Base-by-base conservation (phyloP, 2,329 filamentous ascomycete species). In the Colletotrichum theobromicola region DNA sequence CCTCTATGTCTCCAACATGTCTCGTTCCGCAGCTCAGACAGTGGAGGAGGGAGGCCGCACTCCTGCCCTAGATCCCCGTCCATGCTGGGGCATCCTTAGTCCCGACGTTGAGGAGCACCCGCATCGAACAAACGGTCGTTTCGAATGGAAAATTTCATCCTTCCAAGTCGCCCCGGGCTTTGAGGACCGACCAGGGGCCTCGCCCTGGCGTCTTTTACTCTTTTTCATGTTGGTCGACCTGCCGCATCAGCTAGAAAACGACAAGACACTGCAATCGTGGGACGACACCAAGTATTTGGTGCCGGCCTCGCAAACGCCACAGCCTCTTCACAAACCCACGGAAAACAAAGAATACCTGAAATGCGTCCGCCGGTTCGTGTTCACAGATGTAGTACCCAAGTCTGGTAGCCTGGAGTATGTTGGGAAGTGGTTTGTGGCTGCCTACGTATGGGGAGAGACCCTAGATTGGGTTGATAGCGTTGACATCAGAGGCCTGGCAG, bases 261-360 rank as follows among this genome's bases (percentile, higher is more conserved):
- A 50, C 42, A n/a, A 12, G 10, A 21, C 10, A 21, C 24, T 50
- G 13, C 0, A 50, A 50, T 50, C 42, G 2, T 50, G 42, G 42
- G n/a, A 50, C n/a, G 42, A 50, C 1, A 9, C 13, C n/a, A n/a
- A 50, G 42, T n/a, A 46, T 21, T 2, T 2, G 4, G 42, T 46
- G 42, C 42, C 42, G 24, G 42, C 21, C 2, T 4, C 6, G 0
- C 13, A 12, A 7, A 1, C 1, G 1, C 42, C 10, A 0, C 42
- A 50, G n/a, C 42, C 42, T 21, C 42, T 21, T n/a, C 21, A 50
- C 0, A 50, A 10, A 13, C 42, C 42, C n/a, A 50, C 42, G 1
- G 0, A n/a, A n/a, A n/a, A 50, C 42, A 12, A 24, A n/a, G 10
- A 10, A 21, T 0, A 21, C n/a, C 42, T 7, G 42, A 50, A 50